Percentiles rank a stretch among this genome's conserved stretches.
Conservation (phyloP, 495 filamentous ascomycete genomes). For the Pseudoneurospora amorphoporcata region DNA sequence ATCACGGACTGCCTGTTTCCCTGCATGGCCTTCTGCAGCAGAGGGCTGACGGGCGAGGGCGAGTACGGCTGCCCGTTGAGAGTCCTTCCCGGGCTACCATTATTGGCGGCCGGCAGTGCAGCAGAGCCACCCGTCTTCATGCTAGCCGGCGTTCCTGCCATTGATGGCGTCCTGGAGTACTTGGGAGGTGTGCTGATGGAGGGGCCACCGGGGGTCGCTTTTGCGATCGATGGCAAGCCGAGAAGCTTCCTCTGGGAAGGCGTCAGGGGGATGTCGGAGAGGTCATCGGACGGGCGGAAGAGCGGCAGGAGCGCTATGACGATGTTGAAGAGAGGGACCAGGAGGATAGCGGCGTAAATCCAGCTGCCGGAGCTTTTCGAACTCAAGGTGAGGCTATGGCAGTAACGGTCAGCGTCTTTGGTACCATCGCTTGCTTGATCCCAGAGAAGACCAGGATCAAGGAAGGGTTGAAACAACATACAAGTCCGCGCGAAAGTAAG, state of each 20-base stretch:
- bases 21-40: constrained; percentile 58
- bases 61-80: constrained; percentile 21
- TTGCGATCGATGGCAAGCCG: constrained; percentile 61
- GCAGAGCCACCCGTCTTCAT: constrained; percentile 33
- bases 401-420: neutral
- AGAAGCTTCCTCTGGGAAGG: constrained; percentile 78
- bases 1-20: constrained; percentile 38
- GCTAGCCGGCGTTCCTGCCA: constrained; percentile 40
- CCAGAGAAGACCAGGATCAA: neutral
- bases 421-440: neutral
- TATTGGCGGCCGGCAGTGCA: constrained; percentile 4
- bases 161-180: constrained; percentile 63
- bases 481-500: constrained; percentile 13
- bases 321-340: constrained; percentile 52
- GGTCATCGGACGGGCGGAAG: constrained; percentile 57
- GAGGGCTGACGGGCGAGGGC: constrained; percentile 39
- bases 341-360: constrained; percentile 32
- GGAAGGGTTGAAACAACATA: constrained; percentile 5
- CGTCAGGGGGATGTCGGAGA: constrained; percentile 84
- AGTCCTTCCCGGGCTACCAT: constrained; percentile 4
- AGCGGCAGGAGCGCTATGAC: constrained; percentile 54
- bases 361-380: constrained; percentile 24
- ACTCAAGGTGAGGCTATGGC: neutral
- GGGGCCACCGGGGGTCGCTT: constrained; percentile 51
- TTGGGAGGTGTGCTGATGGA: constrained; percentile 77